Percentiles rank a stretch among this genome's conserved stretches.
phyloP scores from a whole-genome alignment of 176 grass and related monocot genomes.

The barley (Hordeum vulgare) region MorexV3_pseudomolecules_assembly NC_058521.1:567157716-567158215 shows the following conservation, averaged over 20 bases:
- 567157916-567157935: background rate
- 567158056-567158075: constrained; percentile 15
- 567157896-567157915: constrained; percentile 25
- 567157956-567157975: constrained; percentile 17
- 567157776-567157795: no score
- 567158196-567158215: no score
- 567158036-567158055: constrained; percentile 26
- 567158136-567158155: constrained; percentile 35
- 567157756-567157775: no score
- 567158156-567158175: constrained; percentile 37
- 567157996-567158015: constrained; percentile 30
- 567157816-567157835: no score
- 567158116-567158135: constrained; percentile 14
- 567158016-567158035: constrained; percentile 28
- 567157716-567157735: no score
- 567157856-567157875: no score
- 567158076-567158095: constrained; percentile 44
- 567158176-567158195: background rate
- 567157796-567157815: no score
- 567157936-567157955: background rate
- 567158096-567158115: constrained; percentile 38
- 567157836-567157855: no score
- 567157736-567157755: no score
- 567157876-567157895: constrained; percentile 20
- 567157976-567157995: no score